Conservation (phyloP, 2,329 filamentous ascomycete genomes). For the Cladophialophora carrionii region DNA sequence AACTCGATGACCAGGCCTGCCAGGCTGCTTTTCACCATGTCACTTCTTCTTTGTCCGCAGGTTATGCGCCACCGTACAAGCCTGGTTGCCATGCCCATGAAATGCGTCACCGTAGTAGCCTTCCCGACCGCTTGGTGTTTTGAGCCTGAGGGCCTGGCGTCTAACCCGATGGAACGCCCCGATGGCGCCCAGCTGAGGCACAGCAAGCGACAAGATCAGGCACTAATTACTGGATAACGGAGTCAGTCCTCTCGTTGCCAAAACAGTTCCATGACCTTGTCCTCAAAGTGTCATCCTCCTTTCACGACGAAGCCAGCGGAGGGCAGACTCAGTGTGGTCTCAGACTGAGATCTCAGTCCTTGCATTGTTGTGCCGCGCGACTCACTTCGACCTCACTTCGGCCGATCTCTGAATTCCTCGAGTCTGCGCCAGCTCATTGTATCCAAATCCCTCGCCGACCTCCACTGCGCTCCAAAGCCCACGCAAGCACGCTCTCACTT, state of each 20-base stretch:
- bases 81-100: not conserved
- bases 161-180: not conserved
- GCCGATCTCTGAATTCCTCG: conserved; percentile 15
- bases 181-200: conserved; percentile 9
- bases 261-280: conserved; percentile 16
- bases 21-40: not conserved
- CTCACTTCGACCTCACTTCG: conserved; percentile 7
- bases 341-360: not conserved
- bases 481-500: not conserved
- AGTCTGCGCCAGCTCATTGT: conserved; percentile 20
- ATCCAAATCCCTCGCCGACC: conserved; percentile 8
- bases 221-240: conserved; percentile 18
- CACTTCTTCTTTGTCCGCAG: not conserved
- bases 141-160: not conserved
- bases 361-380: conserved; percentile 10
- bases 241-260: conserved; percentile 6
- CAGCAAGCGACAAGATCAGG: conserved; percentile 10
- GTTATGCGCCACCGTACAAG: not conserved
- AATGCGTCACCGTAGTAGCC: not conserved
- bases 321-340: conserved; percentile 1
- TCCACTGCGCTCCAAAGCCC: conserved; percentile 10
- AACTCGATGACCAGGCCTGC: not conserved
- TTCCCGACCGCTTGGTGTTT: not conserved
- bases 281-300: not conserved
- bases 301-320: conserved; percentile 6